Evolutionary conservation across 1,139 yeast species (phyloP).

Genomic region (Debaryomyces psychrophilus): DNA sequence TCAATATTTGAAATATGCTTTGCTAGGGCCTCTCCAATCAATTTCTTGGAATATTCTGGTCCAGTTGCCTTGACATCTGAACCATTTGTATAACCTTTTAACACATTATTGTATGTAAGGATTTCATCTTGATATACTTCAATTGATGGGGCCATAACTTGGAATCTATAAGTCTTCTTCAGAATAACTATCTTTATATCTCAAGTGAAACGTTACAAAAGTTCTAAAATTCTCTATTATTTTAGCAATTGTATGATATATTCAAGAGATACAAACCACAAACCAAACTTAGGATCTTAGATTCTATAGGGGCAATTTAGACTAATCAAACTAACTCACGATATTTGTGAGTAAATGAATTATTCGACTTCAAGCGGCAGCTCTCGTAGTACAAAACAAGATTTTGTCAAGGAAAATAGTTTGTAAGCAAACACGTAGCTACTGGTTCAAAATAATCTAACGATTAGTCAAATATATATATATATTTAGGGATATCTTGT

Average conservation of each 20-base stretch:
- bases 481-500: background rate
- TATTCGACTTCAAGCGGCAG: slow-evolving; percentile 52
- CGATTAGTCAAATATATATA: slow-evolving; percentile 1
- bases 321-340: slow-evolving; percentile 31
- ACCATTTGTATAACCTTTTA: slow-evolving; percentile 4
- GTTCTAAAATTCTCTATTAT: slow-evolving; percentile 1
- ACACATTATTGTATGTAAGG: slow-evolving; percentile 14
- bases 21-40: slow-evolving; percentile 46
- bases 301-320: slow-evolving; percentile 13
- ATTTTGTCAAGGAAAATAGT: slow-evolving; percentile 1
- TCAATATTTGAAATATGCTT: slow-evolving; percentile 52
- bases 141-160: slow-evolving; percentile 35
- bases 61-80: background rate
- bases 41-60: slow-evolving; percentile 8
- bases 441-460: slow-evolving; percentile 2
- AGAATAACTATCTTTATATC: background rate
- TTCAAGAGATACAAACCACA: background rate
- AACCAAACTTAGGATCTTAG: slow-evolving; percentile 7
- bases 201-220: background rate
- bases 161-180: slow-evolving; percentile 5
- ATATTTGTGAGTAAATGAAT: slow-evolving; percentile 30
- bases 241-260: background rate
- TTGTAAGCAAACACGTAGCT: slow-evolving; percentile 3
- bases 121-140: slow-evolving; percentile 21
- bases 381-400: slow-evolving; percentile 38